Conservation (phyloP, 1,284 basidiomycete genomes). For the Cryptococcus sp. region DNA sequence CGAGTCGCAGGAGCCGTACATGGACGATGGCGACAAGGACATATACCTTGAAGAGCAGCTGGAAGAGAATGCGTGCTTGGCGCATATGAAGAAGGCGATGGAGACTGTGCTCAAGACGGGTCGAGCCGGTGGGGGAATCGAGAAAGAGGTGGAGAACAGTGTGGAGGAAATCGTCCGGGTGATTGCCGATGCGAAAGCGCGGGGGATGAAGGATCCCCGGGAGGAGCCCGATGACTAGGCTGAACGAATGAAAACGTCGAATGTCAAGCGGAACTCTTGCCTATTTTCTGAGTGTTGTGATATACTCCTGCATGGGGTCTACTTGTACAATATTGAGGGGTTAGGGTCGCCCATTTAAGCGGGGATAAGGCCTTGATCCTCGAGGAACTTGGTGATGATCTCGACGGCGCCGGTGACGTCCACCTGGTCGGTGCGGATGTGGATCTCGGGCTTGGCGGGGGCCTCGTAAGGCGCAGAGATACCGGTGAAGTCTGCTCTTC, state of each 20-base stretch:
- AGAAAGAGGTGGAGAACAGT: neutral
- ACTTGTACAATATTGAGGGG: too few relatives aligned
- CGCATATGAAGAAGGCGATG: constrained; percentile 18
- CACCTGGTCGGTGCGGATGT: constrained; percentile 81
- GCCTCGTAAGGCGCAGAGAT: constrained; percentile 96
- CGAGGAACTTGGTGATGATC: constrained; percentile 78
- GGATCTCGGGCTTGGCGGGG: constrained; percentile 81
- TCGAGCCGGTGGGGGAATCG: neutral
- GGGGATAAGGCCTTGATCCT: constrained; percentile 53
- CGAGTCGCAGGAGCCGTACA: constrained; percentile 18
- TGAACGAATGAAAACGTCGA: neutral
- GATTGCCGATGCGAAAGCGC: neutral
- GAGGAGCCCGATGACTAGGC: neutral
- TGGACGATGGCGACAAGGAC: constrained; percentile 27
- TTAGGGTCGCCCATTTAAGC: constrained; percentile 5
- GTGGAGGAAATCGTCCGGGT: constrained; percentile 6
- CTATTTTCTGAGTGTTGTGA: too few relatives aligned
- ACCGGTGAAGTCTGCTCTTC: constrained; percentile 82
- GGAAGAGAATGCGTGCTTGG: constrained; percentile 21
- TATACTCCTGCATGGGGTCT: too few relatives aligned
- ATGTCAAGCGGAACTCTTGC: neutral
- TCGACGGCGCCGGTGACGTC: constrained; percentile 76
- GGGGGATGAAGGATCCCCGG: constrained; percentile 5
- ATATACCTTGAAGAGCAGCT: constrained; percentile 23
- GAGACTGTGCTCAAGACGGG: constrained; percentile 11